Conservation (phyloP, 352 stramenopile genomes). For the Blastocystis sp. region DNA sequence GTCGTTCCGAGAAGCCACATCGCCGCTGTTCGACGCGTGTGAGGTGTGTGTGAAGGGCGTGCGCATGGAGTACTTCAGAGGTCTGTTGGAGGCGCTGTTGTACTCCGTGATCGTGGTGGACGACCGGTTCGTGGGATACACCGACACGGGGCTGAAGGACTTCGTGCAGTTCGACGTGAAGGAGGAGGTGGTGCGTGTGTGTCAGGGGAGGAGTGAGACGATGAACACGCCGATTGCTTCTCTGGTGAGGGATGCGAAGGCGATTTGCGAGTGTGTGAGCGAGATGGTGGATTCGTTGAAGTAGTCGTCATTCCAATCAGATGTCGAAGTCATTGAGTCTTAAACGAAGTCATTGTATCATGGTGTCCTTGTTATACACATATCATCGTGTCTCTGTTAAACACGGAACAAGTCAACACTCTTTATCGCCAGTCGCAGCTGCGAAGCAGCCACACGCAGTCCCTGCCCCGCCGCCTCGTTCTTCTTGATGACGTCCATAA, state of each 20-base stretch:
- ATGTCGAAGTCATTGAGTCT: too few relatives aligned
- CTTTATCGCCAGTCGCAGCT: not conserved
- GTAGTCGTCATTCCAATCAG: too few relatives aligned
- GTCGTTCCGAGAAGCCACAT: conserved; percentile 3
- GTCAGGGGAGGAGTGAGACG: not conserved
- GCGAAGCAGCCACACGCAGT: not conserved
- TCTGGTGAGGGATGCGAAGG: not conserved
- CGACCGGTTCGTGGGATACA: conserved; percentile 22
- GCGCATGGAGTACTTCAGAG: conserved; percentile 24
- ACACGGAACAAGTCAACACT: not conserved
- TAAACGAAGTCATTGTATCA: too few relatives aligned
- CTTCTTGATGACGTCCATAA: not conserved
- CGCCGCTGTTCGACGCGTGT: conserved; percentile 36
- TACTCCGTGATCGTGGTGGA: not conserved
- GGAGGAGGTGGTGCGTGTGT: conserved; percentile 23
- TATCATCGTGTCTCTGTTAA: too few relatives aligned
- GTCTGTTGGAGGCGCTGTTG: conserved; percentile 9
- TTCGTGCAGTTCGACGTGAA: conserved; percentile 39
- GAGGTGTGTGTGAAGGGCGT: not conserved
- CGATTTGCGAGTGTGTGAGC: conserved; percentile 18
- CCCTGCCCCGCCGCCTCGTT: not conserved
- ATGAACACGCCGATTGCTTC: not conserved
- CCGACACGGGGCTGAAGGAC: conserved; percentile 8
- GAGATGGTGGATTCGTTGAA: not conserved
- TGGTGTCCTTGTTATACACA: too few relatives aligned